A percentile compares a stretch with the other conserved stretches of the same genome.
phyloP scores from a whole-genome alignment of 1,284 basidiomycete species.

The Ganoderma sinense region DNA sequence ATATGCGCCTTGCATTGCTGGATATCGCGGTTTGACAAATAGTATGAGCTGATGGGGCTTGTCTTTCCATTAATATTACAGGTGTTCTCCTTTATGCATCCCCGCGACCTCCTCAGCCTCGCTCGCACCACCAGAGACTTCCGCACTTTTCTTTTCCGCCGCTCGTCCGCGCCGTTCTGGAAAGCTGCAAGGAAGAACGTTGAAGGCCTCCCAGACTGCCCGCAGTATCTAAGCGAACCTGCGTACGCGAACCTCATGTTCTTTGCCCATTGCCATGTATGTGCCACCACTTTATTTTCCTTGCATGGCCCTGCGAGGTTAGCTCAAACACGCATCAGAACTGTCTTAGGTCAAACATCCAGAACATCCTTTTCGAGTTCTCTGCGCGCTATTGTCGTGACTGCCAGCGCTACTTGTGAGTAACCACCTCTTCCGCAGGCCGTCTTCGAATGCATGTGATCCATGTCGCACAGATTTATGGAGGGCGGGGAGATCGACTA shows the following conservation, averaged over 20 bases:
- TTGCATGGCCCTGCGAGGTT: too few relatives aligned
- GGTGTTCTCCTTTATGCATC: constrained; percentile 54
- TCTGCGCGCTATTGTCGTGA: constrained; percentile 23
- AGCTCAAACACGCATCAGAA: constrained; percentile 9
- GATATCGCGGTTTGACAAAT: background rate
- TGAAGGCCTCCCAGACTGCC: constrained; percentile 37
- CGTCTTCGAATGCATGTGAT: background rate
- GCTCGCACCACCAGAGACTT: constrained; percentile 47
- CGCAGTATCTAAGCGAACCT: constrained; percentile 43
- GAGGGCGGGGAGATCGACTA: background rate
- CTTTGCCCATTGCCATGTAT: constrained; percentile 26
- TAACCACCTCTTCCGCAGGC: background rate
- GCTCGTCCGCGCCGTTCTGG: constrained; percentile 50
- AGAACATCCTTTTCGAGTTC: constrained; percentile 23
- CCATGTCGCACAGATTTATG: background rate
- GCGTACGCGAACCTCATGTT: constrained; percentile 41
- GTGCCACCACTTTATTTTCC: background rate
- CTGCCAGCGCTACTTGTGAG: constrained; percentile 21
- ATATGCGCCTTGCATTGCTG: background rate
- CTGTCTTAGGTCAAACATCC: constrained; percentile 21
- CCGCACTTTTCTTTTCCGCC: constrained; percentile 47
- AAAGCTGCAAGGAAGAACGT: constrained; percentile 36
- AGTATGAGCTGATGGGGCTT: background rate
- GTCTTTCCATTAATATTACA: constrained; percentile 31
- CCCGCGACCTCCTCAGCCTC: constrained; percentile 54